Evolutionary conservation across 345 rosid species (phyloP), one percentile per base, ranked within the genome.

Genomic region (Linum usitatissimum): DNA sequence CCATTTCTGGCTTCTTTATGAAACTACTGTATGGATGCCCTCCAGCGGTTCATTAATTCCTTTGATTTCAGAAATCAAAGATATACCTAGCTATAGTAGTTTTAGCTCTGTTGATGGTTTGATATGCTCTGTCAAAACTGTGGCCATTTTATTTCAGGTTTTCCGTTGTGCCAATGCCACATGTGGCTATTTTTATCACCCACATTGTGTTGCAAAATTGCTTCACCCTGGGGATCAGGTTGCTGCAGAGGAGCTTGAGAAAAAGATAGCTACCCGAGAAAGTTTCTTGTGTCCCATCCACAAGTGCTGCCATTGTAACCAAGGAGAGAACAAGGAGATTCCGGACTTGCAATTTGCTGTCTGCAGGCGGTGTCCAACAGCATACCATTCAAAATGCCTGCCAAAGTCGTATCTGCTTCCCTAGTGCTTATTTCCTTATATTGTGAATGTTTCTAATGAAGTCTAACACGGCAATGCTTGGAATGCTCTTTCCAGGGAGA

Each of bases 301-400:
- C 73, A 90, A 87, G 73, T 93, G 99, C 70, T 62, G 59, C 72
- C 82, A 76, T 66, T 93, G 99, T 72, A 77, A 73, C 71, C 79
- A 70, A 58, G 83, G 76, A 64, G 97, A 93, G 77, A 76, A 81
- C 65, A 87, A 84, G 82, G 71, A 78, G 70, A 79, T 63, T 18
- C 4, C 10, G 34, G 73, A 84, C 19, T 66, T 86, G 70, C 99
- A 90, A 53, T 83, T 90, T 80, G 90, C 99, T 71, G 78, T 90
- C 30, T 93, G 99, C 73, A 81, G 97, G 75, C 91, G 96, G 19
- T 93, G 99, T 68, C 99, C 99, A 20, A 84, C 75, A 59, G 76
- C 91, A 66, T 93, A 87, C 75, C 99, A 93, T 67, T 71, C 87
- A 64, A 90, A 90, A 78, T 93, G 99, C 81, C 78, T 93, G 75